These are phyloP conservation scores for Penicillium frequentans DNA, from an alignment of 2,329 filamentous ascomycete species.

Conservation along the genomic window DNA sequence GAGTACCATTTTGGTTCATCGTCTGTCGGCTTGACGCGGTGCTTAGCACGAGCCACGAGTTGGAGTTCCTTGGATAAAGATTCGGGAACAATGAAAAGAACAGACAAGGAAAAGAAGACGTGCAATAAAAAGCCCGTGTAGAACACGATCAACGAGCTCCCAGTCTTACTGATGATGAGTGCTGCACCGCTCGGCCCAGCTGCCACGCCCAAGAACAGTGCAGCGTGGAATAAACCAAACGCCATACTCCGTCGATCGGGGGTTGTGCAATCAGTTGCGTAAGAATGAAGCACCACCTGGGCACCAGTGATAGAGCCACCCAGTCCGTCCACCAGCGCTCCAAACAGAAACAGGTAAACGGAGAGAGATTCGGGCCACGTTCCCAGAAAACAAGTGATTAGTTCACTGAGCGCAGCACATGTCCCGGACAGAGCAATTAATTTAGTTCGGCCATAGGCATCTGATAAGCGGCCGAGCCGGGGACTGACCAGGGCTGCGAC, in stretches of 20 bases:
- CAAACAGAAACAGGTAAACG: conserved; percentile 77
- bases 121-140: conserved; percentile 77
- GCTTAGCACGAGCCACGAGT: conserved; percentile 67
- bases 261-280: conserved; percentile 83
- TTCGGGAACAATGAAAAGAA: conserved; percentile 75
- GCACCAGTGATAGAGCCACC: conserved; percentile 86
- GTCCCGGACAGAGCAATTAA: conserved; percentile 71
- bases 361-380: conserved; percentile 70
- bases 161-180: conserved; percentile 73
- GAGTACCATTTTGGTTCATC: conserved; percentile 33
- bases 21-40: conserved; percentile 45
- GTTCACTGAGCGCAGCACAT: conserved; percentile 73
- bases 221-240: conserved; percentile 88
- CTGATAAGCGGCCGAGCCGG: conserved; percentile 79
- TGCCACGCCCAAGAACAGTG: conserved; percentile 84
- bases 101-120: conserved; percentile 68
- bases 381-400: conserved; percentile 75
- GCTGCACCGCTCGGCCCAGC: conserved; percentile 80
- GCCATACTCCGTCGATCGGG: conserved; percentile 76
- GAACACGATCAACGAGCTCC: conserved; percentile 77
- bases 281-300: conserved; percentile 77
- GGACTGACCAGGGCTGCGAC: conserved; percentile 80
- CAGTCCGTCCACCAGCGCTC: conserved; percentile 76
- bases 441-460: conserved; percentile 76
- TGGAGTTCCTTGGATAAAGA: conserved; percentile 76